Evolutionary conservation across 1,284 basidiomycete genomes (phyloP).

Genomic region (Sutorius eximius): DNA sequence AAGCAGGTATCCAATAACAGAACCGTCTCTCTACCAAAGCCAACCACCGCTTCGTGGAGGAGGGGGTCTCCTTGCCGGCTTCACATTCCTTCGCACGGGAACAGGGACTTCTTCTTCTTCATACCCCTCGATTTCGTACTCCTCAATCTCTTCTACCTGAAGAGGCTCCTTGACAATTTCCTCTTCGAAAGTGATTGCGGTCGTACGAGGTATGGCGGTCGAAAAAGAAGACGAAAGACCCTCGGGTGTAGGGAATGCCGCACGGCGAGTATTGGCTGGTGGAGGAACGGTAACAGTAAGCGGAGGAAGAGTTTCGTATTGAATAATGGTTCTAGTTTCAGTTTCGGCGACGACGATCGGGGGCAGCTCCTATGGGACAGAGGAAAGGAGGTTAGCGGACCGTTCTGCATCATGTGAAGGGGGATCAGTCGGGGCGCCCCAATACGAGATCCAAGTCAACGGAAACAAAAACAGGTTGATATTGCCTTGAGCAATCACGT

Average conservation of each 20-base stretch:
- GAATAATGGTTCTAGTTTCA: constrained; percentile 63
- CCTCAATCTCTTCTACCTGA: constrained; percentile 31
- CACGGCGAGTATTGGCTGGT: constrained; percentile 75
- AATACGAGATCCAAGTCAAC: constrained; percentile 18
- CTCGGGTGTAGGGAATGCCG: constrained; percentile 69
- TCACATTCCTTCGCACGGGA: constrained; percentile 32
- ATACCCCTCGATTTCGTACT: constrained; percentile 38
- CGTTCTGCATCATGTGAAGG: constrained; percentile 30
- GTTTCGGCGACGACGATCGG: constrained; percentile 63
- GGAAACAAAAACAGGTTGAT: constrained; percentile 8
- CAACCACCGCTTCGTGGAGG: constrained; percentile 31
- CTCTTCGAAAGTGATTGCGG: constrained; percentile 63
- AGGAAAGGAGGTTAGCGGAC: constrained; percentile 36
- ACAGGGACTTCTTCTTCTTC: constrained; percentile 32
- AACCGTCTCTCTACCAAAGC: constrained; percentile 31
- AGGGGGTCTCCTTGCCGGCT: constrained; percentile 31
- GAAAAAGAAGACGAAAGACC: constrained; percentile 52
- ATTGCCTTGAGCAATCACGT: constrained; percentile 43
- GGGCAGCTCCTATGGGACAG: constrained; percentile 56
- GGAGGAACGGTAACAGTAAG: constrained; percentile 64
- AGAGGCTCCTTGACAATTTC: constrained; percentile 38
- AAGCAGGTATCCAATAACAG: constrained; percentile 16
- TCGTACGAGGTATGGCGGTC: constrained; percentile 63
- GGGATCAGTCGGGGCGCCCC: constrained; percentile 41
- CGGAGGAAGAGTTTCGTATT: constrained; percentile 54